These are phyloP conservation scores for Kwoniella heveanensis DNA, from an alignment of 768 basidiomycete species.

Conservation along the genomic window DNA sequence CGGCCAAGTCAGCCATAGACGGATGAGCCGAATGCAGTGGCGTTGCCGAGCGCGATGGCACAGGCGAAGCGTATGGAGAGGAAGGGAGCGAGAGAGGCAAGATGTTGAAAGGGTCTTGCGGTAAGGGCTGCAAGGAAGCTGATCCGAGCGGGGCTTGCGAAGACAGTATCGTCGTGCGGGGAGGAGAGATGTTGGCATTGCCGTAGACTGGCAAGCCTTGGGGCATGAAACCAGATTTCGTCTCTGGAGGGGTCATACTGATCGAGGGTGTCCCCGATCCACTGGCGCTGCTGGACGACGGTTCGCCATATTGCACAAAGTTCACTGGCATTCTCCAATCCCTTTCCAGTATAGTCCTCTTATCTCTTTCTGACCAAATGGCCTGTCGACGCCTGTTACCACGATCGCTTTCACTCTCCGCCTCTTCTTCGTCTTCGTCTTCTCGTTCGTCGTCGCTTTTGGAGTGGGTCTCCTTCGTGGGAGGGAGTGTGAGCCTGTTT, in stretches of 20 bases:
- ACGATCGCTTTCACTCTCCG: slow-evolving; percentile 1
- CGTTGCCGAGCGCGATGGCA: slow-evolving; percentile 18
- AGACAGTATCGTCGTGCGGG: slow-evolving; percentile 12
- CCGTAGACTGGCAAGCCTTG: slow-evolving; percentile 6
- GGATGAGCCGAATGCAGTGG: slow-evolving; percentile 30
- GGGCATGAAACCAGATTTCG: slow-evolving; percentile 5
- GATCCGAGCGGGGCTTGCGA: slow-evolving; percentile 19
- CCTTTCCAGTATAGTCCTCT: slow-evolving; percentile 7
- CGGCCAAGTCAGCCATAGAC: slow-evolving; percentile 21
- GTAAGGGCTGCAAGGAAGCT: slow-evolving; percentile 20
- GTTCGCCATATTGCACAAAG: slow-evolving; percentile 17
- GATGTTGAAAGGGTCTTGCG: slow-evolving; percentile 39
- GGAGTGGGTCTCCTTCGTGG: slow-evolving; percentile 4
- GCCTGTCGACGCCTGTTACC: not conserved
- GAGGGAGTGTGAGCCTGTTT: slow-evolving; percentile 15
- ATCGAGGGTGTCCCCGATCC: slow-evolving; percentile 23
- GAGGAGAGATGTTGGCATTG: slow-evolving; percentile 17
- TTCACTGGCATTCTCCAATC: slow-evolving; percentile 27
- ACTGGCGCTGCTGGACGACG: slow-evolving; percentile 11
- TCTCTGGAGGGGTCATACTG: slow-evolving; percentile 34
- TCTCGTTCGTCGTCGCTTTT: slow-evolving; percentile 34
- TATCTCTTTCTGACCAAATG: not conserved
- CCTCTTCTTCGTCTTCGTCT: slow-evolving; percentile 12
- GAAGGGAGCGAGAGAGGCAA: slow-evolving; percentile 36
- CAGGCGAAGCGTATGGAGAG: slow-evolving; percentile 31